A percentile compares a stretch with the other conserved stretches of the same genome.
These are phyloP conservation scores for Phytopythium aichiense DNA, from an alignment of 352 stramenopile genomes.

Conservation along the genomic window DNA sequence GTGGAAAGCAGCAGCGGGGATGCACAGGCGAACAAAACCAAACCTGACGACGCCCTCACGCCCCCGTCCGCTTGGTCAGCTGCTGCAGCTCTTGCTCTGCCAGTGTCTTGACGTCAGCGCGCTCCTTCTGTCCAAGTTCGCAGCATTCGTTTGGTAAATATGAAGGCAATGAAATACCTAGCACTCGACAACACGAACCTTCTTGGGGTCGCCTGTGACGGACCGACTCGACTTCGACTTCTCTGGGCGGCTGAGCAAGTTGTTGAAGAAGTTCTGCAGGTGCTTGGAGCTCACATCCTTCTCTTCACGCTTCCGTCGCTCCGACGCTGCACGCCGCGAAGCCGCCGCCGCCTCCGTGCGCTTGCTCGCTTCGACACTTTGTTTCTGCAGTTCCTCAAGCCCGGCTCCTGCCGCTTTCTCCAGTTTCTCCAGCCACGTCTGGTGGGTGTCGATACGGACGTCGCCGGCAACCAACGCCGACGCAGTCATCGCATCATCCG, in stretches of 20 bases:
- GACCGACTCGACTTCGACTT: slow-evolving; percentile 72
- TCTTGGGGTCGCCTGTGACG: slow-evolving; percentile 54
- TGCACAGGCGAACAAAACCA: neutral
- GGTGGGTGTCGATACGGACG: slow-evolving; percentile 60
- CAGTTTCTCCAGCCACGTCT: slow-evolving; percentile 78
- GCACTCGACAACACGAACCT: slow-evolving; percentile 25
- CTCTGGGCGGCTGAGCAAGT: slow-evolving; percentile 77
- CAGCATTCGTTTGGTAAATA: no score
- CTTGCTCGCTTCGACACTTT: slow-evolving; percentile 82
- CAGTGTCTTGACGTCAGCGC: slow-evolving; percentile 49
- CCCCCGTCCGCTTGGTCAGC: slow-evolving; percentile 31
- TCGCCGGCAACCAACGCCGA: slow-evolving; percentile 32
- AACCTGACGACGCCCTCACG: slow-evolving; percentile 3
- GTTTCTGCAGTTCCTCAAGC: slow-evolving; percentile 78
- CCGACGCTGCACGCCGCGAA: slow-evolving; percentile 56
- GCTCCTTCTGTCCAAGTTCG: slow-evolving; percentile 43
- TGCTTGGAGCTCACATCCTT: slow-evolving; percentile 86
- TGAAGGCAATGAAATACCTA: no score
- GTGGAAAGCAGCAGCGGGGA: neutral
- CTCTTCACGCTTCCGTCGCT: slow-evolving; percentile 75
- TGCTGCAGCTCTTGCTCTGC: slow-evolving; percentile 54
- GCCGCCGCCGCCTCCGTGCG: slow-evolving; percentile 66
- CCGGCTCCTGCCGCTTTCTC: slow-evolving; percentile 75
- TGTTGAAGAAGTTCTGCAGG: slow-evolving; percentile 87
- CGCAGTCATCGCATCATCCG: slow-evolving; percentile 27